Evolutionary conservation across 352 stramenopile genomes (phyloP).

Genomic region (Phytophthora colocasiae): DNA sequence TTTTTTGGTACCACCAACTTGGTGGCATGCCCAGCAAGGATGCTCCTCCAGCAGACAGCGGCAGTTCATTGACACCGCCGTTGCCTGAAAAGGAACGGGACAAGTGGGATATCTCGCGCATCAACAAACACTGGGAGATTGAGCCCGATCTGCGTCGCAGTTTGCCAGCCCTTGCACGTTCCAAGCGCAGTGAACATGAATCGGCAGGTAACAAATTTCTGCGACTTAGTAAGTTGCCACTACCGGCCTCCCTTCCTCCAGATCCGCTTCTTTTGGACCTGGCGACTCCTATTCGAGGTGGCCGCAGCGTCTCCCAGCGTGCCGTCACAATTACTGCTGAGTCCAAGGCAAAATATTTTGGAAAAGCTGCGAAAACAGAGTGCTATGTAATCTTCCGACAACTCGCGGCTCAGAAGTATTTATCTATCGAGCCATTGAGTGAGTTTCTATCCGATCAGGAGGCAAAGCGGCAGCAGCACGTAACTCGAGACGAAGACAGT

Average conservation of each 20-base stretch:
- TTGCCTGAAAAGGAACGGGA: constrained; percentile 10
- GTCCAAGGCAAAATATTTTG: constrained; percentile 77
- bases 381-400: constrained; percentile 76
- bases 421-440: constrained; percentile 55
- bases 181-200: constrained; percentile 56
- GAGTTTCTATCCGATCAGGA: constrained; percentile 60
- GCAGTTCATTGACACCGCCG: not conserved
- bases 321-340: constrained; percentile 55
- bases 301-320: constrained; percentile 39
- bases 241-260: constrained; percentile 34
- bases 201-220: constrained; percentile 69
- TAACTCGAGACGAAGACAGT: constrained; percentile 26
- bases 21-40: constrained; percentile 29
- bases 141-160: constrained; percentile 62
- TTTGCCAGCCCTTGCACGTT: constrained; percentile 63
- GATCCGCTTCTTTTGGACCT: constrained; percentile 47
- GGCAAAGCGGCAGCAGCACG: constrained; percentile 19
- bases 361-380: constrained; percentile 50
- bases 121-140: constrained; percentile 83
- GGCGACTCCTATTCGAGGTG: constrained; percentile 29
- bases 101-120: constrained; percentile 72
- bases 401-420: constrained; percentile 70
- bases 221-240: constrained; percentile 60
- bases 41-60: constrained; percentile 5
- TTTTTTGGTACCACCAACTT: no score